A percentile compares a stretch with the other conserved stretches of the same genome.
Conservation (phyloP, 73 alveolate species). For the Stentor coeruleus region DNA sequence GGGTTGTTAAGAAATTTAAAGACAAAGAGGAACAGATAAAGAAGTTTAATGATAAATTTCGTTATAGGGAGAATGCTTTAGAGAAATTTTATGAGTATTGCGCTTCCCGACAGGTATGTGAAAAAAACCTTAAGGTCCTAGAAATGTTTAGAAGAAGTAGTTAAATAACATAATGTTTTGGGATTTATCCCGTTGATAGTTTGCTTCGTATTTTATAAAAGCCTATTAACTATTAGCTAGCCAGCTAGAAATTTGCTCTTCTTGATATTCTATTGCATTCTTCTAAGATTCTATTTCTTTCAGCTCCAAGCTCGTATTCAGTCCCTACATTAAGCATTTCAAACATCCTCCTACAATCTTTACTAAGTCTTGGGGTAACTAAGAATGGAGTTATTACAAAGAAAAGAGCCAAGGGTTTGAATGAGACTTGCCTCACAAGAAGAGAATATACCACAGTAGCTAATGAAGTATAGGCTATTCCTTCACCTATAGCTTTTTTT, state of each 20-base stretch:
- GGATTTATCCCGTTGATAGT: no score
- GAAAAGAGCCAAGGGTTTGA: no score
- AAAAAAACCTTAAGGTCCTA: no score
- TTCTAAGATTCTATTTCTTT: conserved; percentile 69
- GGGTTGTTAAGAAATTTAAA: not conserved
- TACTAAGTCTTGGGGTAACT: conserved; percentile 37
- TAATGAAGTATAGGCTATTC: not conserved
- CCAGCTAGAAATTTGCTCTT: conserved; percentile 68
- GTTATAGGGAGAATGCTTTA: not conserved
- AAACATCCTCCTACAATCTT: conserved; percentile 65
- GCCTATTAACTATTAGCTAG: not conserved
- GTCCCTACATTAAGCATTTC: conserved; percentile 86
- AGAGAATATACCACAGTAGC: not conserved
- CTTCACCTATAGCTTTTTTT: conserved; percentile 30
- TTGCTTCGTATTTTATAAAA: no score
- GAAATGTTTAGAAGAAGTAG: no score
- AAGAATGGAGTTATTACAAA: not conserved
- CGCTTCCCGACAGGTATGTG: not conserved
- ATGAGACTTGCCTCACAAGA: not conserved
- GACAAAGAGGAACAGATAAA: not conserved
- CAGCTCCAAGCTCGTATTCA: conserved; percentile 76
- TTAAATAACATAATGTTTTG: no score
- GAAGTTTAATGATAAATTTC: not conserved
- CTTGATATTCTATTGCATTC: conserved; percentile 69
- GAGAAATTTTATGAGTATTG: not conserved